Evolutionary conservation across 2,329 filamentous ascomycete species (phyloP).

Genomic region (Aureobasidium sp.): DNA sequence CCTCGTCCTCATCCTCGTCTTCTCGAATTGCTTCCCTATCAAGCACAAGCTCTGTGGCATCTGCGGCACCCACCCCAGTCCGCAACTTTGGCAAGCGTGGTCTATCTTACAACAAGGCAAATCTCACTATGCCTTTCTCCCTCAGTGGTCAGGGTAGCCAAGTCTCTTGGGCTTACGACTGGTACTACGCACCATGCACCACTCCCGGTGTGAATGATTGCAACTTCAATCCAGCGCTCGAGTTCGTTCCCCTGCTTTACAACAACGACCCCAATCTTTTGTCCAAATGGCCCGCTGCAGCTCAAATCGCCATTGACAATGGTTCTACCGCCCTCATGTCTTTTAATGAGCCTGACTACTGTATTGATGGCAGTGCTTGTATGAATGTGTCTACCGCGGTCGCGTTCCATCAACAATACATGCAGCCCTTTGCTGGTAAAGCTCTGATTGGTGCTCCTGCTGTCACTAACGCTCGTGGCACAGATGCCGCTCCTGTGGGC

Average conservation of each 20-base stretch:
- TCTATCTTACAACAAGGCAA: constrained; percentile 54
- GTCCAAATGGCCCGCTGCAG: constrained; percentile 19
- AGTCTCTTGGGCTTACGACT: constrained; percentile 25
- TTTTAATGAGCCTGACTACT: constrained; percentile 62
- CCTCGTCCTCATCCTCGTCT: background rate
- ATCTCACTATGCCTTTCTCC: constrained; percentile 43
- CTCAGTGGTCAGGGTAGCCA: constrained; percentile 19
- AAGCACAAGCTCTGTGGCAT: background rate
- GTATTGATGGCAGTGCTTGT: constrained; percentile 45
- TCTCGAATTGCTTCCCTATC: background rate
- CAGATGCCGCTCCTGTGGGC: constrained; percentile 28
- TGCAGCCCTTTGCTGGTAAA: constrained; percentile 46
- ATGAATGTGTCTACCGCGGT: constrained; percentile 45
- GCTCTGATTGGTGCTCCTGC: constrained; percentile 48
- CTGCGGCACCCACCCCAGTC: constrained; percentile 10
- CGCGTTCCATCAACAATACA: constrained; percentile 40
- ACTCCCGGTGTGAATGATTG: constrained; percentile 13
- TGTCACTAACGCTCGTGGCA: constrained; percentile 48
- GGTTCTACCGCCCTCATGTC: constrained; percentile 46
- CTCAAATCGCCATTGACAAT: constrained; percentile 19
- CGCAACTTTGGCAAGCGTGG: constrained; percentile 48
- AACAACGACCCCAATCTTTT: constrained; percentile 18
- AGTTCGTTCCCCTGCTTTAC: constrained; percentile 23
- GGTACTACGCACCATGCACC: constrained; percentile 16
- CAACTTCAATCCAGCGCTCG: constrained; percentile 20